These are phyloP conservation scores for Geotrichum candidum DNA, from an alignment of 1,139 yeast species.

Conservation along the genomic window DNA sequence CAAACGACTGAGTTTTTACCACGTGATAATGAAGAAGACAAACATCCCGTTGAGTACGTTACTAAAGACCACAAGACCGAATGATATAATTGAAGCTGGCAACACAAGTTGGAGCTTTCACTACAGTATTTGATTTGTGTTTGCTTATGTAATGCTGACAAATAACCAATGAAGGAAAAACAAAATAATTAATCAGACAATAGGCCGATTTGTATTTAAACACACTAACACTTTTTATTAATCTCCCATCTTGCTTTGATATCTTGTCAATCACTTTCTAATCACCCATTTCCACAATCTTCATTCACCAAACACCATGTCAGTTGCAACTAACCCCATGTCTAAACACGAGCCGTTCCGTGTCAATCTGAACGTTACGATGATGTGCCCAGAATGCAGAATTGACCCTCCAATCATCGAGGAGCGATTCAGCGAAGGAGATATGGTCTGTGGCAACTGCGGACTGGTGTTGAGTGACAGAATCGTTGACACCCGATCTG, in stretches of 20 bases:
- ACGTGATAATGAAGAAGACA: too few relatives aligned
- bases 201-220: background rate
- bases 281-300: background rate
- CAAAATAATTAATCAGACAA: background rate
- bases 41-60: too few relatives aligned
- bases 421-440: constrained; percentile 94
- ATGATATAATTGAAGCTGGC: too few relatives aligned
- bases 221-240: background rate
- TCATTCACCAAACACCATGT: constrained; percentile 14
- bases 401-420: constrained; percentile 92
- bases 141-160: too few relatives aligned
- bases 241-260: background rate
- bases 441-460: constrained; percentile 94
- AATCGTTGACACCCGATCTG: constrained; percentile 91
- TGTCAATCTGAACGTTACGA: constrained; percentile 68
- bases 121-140: too few relatives aligned
- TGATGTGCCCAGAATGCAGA: constrained; percentile 94
- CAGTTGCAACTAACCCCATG: constrained; percentile 11
- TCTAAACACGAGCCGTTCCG: constrained; percentile 19
- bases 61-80: too few relatives aligned
- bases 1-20: too few relatives aligned
- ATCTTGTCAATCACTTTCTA: background rate
- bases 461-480: constrained; percentile 89
- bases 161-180: too few relatives aligned
- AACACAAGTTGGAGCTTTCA: too few relatives aligned